Evolutionary conservation across 2,329 filamentous ascomycete genomes (phyloP), one percentile per base, ranked within the genome.

Genomic region (Berkeleyomyces rouxiae): DNA sequence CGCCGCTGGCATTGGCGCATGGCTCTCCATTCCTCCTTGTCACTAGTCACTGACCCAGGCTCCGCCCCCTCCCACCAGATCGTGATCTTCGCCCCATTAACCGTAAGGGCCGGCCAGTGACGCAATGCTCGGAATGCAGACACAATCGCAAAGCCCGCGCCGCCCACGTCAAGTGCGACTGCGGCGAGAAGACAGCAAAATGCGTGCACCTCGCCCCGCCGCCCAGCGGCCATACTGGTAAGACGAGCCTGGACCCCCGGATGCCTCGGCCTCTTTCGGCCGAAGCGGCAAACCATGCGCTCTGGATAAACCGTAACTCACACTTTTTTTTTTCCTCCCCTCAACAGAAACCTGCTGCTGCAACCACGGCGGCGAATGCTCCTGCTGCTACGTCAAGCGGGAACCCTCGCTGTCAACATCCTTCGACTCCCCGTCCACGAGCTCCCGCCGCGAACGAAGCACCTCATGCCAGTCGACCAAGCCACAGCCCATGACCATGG

Each of bases 61-160:
- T 44, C 23, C 44, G 6, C 37, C 36, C 16, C 13, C 36, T 58
- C 55, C 13, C 11, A n/a, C 6, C 23, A 63, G 62, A 63, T 59
- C 62, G 62, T 47, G 62, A 63, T 46, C 62, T 63, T 40, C 62
- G 62, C 31, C 44, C 59, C n/a, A 63, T 63, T 49, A 63, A 63
- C 58, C 58, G 62, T n/a, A 97, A 97, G 79, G 92, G 92, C 71
- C 88, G 92, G 66, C 93, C 93, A 66, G 90, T 97, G 69, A 96
- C 93, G 70, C 93, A 99, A 85, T 99, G 93, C 76, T 83, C 90
- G 68, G 93, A 99, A 77, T 99, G 93, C 77, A 92, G 93, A 73
- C 84, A 87, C 68, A 87, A 95, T 80, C 91, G 93, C 77, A 97
- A 97, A 81, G 92, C 90, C 74, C 89, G 93, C 70, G 86, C 91